Base-by-base conservation (phyloP, 305 asterid species). In the Fraxinus ornus region DNA sequence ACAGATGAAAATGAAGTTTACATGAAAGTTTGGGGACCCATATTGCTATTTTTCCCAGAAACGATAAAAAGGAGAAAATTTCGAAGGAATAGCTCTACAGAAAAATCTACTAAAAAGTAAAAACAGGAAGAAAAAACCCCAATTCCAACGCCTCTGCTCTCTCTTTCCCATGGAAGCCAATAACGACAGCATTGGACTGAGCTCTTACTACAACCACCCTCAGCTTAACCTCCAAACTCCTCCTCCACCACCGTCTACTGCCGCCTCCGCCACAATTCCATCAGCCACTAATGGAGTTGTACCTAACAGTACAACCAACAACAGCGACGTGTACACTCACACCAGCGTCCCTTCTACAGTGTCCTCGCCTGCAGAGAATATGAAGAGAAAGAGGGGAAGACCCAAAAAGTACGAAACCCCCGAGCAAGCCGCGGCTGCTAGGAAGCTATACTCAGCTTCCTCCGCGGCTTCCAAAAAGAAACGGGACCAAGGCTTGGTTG, bases 351-450 rank as follows among this genome's bases (percentile, higher is more conserved):
- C 89, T 1, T 78, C 93, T 0, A 86, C 89, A n/a, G 92, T 87
- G 60, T 79, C 91, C 2, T 47, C 91, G 5, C 57, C 87, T 2
- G 33, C 76, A 75, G 92, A 91, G 75, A 60, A 86, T 7, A 87
- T 78, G 77, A 88, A 90, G 87, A 81, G 89, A 82, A 91, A 88
- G 86, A 84, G 94, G 35, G 94, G 94, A 4, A 86, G 94, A 52
- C 94, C 94, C 1, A 88, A 93, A 35, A 91, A 91, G 88, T 91
- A 91, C 47, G 80, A 85, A 4, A 87, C 93, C 2, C 94, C 93
- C 0, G 94, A 89, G 76, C 90, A 89, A 62, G 93, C 93, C 15
- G 93, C 94, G 1, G 93, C 90, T 21, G 94, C 94, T 0, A 91
- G 89, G 89, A 80, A 90, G 79, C 84, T 86, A 1, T 81, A 91